Evolutionary conservation across 371 early-diverging fungal genomes (phyloP).

Genomic region (Batkoa obscura): DNA sequence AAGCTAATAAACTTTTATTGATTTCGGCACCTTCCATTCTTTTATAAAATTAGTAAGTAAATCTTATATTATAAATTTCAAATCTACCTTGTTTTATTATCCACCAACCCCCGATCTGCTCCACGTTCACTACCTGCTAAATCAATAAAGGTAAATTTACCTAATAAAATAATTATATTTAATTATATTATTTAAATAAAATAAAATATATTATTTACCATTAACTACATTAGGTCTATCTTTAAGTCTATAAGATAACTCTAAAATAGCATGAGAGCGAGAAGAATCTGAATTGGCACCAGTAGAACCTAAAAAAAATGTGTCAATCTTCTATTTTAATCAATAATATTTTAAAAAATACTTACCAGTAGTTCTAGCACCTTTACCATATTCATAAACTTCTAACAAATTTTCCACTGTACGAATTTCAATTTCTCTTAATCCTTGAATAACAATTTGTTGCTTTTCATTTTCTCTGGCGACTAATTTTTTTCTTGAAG

Average conservation of each 20-base stretch:
- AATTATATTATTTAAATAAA: background rate
- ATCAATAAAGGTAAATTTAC: slow-evolving; percentile 95
- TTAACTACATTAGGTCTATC: slow-evolving; percentile 24
- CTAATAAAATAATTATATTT: too few relatives aligned
- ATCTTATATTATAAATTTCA: slow-evolving; percentile 3
- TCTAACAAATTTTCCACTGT: slow-evolving; percentile 59
- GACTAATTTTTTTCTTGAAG: slow-evolving; percentile 60
- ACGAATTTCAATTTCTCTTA: slow-evolving; percentile 60
- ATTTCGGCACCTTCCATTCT: slow-evolving; percentile 97
- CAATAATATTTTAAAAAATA: background rate
- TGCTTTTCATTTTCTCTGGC: slow-evolving; percentile 93
- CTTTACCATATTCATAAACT: slow-evolving; percentile 81
- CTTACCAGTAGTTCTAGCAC: slow-evolving; percentile 67
- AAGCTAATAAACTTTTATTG: slow-evolving; percentile 90
- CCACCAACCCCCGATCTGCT: slow-evolving; percentile 86
- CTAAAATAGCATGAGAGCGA: slow-evolving; percentile 94
- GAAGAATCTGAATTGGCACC: slow-evolving; percentile 94
- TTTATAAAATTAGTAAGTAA: slow-evolving; percentile 11
- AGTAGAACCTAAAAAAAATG: slow-evolving; percentile 40
- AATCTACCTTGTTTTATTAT: slow-evolving; percentile 61
- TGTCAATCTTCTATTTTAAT: background rate
- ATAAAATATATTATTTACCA: slow-evolving; percentile 2
- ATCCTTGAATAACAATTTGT: slow-evolving; percentile 71
- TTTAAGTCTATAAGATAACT: slow-evolving; percentile 65
- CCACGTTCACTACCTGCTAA: slow-evolving; percentile 98